These are phyloP conservation scores for Tuber calosporum DNA, from an alignment of 495 filamentous ascomycete genomes.

Conservation along the genomic window DNA sequence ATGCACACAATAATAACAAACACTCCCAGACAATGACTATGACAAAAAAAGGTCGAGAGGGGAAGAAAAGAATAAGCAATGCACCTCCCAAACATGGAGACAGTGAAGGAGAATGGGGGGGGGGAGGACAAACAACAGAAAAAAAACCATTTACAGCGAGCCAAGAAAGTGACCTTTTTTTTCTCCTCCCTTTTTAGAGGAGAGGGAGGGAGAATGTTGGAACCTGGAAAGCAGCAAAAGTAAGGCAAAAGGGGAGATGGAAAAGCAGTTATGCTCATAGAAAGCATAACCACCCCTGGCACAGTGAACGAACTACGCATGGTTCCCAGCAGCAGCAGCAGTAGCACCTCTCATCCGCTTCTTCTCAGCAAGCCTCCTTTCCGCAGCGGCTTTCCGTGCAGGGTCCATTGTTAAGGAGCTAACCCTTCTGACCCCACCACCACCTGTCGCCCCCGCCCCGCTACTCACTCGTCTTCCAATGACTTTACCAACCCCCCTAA, in stretches of 20 bases:
- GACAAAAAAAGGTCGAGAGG: neutral
- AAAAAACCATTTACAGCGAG: neutral
- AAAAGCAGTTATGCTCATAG: neutral
- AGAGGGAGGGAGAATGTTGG: neutral
- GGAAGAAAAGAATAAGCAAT: neutral
- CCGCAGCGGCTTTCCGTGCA: conserved; percentile 31
- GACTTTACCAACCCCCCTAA: conserved; percentile 28
- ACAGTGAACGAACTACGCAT: neutral
- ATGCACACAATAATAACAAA: neutral
- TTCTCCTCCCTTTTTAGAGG: neutral
- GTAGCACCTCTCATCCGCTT: conserved; percentile 24
- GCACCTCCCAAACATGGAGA: neutral
- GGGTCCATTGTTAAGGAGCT: conserved; percentile 26
- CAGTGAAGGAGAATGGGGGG: neutral
- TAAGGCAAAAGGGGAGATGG: neutral
- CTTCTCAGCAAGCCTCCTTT: conserved; percentile 33
- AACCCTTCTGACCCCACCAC: neutral
- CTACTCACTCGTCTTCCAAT: conserved; percentile 20
- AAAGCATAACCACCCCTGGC: neutral
- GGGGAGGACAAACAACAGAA: neutral
- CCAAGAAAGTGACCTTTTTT: neutral
- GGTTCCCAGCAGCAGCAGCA: conserved; percentile 8
- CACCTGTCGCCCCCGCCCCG: conserved; percentile 1
- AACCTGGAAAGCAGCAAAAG: neutral
- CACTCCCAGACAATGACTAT: neutral